Base-by-base conservation (phyloP, 805 yeast genomes). In the Komagataella populi region DNA sequence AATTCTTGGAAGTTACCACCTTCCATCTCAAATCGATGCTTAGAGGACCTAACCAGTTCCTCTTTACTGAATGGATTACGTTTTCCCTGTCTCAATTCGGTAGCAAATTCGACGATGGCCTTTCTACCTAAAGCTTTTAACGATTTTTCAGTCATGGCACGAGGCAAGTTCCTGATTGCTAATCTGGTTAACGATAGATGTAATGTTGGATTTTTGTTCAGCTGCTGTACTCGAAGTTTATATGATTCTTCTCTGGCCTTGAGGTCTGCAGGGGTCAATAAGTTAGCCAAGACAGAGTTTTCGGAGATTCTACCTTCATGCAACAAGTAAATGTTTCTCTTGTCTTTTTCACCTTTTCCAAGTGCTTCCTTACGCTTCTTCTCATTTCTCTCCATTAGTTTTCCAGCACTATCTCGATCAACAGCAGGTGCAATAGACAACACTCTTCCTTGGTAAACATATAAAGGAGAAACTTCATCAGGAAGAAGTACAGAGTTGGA, bases 121-220 rank as follows among this genome's bases (percentile, higher is more conserved):
- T 87, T 87, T 66, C 99, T 83, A 45, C 95, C 97, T 49, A 93
- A 72, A 1, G 95, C 95, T 63, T 93, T 93, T 59, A 93, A 72
- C 0, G 95, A 82, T 65, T 87, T 88, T 55, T 84, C 87, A 54
- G 80, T 84, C 93, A 93, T 82, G 12, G 95, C 82, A 64, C 98
- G 80, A 47, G 99, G 99, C 50, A 93, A 68, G 64, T 93, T 93
- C 69, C 99, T 79, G 53, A 93, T 79, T 7, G 99, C 99, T 64
- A 93, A 77, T 71, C 99, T 81, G 1, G 98, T 91, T 68, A 91
- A 70, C n/a, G 96, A 87, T 54, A 93, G 70, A 72, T 91, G 98
- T 61, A 93, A 73, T 10, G 93, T 73, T 17, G 98, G 96, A 66
- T 91, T 93, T 59, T 87, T 86, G 64, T 84, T 83, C 60, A 93